Conservation (phyloP, 352 stramenopile species). For the Pythium plurisporium region DNA sequence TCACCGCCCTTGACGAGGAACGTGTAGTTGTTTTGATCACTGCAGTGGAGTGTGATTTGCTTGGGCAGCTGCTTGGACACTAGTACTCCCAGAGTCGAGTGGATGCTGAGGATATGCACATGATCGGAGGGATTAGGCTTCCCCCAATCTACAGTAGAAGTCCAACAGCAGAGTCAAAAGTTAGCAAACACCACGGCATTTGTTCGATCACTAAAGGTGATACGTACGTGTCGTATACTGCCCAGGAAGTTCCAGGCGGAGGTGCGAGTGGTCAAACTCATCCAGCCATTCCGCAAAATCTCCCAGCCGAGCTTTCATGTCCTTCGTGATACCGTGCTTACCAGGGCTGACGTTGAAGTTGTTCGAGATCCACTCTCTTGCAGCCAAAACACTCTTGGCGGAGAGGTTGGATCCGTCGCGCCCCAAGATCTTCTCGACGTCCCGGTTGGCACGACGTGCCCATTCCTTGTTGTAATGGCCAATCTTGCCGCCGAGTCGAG, state of each 20-base stretch:
- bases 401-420: conserved; percentile 55
- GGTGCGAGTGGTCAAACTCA: conserved; percentile 74
- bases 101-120: conserved; percentile 67
- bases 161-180: background rate
- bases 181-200: background rate
- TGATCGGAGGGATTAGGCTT: conserved; percentile 65
- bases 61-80: conserved; percentile 85
- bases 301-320: conserved; percentile 75
- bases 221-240: conserved; percentile 71
- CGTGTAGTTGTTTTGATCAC: conserved; percentile 76
- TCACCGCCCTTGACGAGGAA: conserved; percentile 91
- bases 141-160: conserved; percentile 42
- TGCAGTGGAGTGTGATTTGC: conserved; percentile 74
- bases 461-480: conserved; percentile 78
- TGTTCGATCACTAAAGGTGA: background rate
- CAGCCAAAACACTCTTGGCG: conserved; percentile 44
- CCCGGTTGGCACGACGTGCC: conserved; percentile 23
- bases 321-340: conserved; percentile 65
- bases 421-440: conserved; percentile 73
- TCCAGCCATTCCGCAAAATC: conserved; percentile 86
- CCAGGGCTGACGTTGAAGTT: conserved; percentile 69
- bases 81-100: conserved; percentile 71
- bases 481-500: conserved; percentile 51
- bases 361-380: conserved; percentile 65
- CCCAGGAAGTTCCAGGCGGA: conserved; percentile 64